Conservation (phyloP, 169 alveolate genomes). For the Babesia bovis region DNA sequence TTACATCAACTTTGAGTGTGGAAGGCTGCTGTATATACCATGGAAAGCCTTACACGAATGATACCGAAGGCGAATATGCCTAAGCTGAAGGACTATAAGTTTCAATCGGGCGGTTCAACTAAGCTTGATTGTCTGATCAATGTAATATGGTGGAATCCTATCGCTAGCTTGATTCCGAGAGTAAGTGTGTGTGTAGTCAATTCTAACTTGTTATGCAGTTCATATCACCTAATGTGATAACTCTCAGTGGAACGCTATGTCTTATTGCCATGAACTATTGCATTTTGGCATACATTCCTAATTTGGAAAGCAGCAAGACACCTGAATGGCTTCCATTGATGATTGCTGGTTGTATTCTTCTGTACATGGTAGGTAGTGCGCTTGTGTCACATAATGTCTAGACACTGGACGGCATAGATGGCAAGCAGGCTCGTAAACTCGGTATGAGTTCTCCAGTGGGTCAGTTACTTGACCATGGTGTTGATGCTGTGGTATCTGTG, state of each 20-base stretch:
- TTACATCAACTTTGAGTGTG: too few species aligned
- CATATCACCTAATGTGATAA: slow-evolving; percentile 44
- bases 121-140: slow-evolving; percentile 28
- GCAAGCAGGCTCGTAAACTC: slow-evolving; percentile 58
- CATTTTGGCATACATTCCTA: slow-evolving; percentile 32
- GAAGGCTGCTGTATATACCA: too few species aligned
- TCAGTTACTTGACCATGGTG: slow-evolving; percentile 65
- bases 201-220: slow-evolving; percentile 12
- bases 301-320: slow-evolving; percentile 3
- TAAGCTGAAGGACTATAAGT: slow-evolving; percentile 42
- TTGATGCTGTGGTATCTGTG: slow-evolving; percentile 57
- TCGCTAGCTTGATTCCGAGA: slow-evolving; percentile 26
- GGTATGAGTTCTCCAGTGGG: slow-evolving; percentile 65
- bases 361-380: slow-evolving; percentile 39
- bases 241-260: slow-evolving; percentile 44
- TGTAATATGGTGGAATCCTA: slow-evolving; percentile 44
- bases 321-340: slow-evolving; percentile 47
- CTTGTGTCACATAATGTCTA: not conserved
- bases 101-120: slow-evolving; percentile 25
- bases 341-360: slow-evolving; percentile 4
- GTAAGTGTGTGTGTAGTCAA: slow-evolving; percentile 21
- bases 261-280: slow-evolving; percentile 32
- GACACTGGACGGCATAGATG: slow-evolving; percentile 70
- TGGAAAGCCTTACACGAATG: slow-evolving; percentile 28
- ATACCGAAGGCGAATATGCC: slow-evolving; percentile 51